Conservation (phyloP, 768 basidiomycete genomes). For the Inosperma sp. region DNA sequence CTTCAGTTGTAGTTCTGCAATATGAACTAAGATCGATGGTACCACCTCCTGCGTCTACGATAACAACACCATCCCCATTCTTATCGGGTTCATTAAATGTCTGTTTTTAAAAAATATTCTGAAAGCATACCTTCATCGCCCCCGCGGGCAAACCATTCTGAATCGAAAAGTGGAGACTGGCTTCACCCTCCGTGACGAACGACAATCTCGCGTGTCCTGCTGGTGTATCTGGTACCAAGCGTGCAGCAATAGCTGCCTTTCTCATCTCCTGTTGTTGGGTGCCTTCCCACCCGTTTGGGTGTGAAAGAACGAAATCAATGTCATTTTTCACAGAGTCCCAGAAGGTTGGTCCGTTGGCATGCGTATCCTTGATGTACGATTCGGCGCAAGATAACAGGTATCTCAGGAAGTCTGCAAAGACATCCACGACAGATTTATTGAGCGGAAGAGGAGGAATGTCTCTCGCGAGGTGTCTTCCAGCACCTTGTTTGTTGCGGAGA, state of each 20-base stretch:
- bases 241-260: slow-evolving; percentile 39
- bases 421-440: slow-evolving; percentile 37
- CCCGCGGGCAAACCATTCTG: slow-evolving; percentile 30
- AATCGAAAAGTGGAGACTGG: slow-evolving; percentile 47
- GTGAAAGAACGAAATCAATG: slow-evolving; percentile 43
- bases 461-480: slow-evolving; percentile 22
- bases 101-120: neutral
- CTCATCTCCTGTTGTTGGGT: slow-evolving; percentile 42
- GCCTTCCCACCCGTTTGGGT: slow-evolving; percentile 44
- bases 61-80: slow-evolving; percentile 43
- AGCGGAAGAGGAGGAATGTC: slow-evolving; percentile 41
- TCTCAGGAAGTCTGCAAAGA: slow-evolving; percentile 46
- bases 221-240: slow-evolving; percentile 34
- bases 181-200: slow-evolving; percentile 52
- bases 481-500: slow-evolving; percentile 25
- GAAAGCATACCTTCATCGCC: slow-evolving; percentile 23
- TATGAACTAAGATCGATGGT: slow-evolving; percentile 59
- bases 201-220: slow-evolving; percentile 35
- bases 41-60: slow-evolving; percentile 59
- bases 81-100: slow-evolving; percentile 14
- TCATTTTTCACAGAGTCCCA: slow-evolving; percentile 39
- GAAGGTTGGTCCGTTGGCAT: slow-evolving; percentile 37
- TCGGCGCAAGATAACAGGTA: slow-evolving; percentile 43
- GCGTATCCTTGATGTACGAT: slow-evolving; percentile 42
- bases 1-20: slow-evolving; percentile 26